These are phyloP conservation scores for Cronartium quercuum DNA, from an alignment of 1,284 basidiomycete genomes.

Conservation along the genomic window DNA sequence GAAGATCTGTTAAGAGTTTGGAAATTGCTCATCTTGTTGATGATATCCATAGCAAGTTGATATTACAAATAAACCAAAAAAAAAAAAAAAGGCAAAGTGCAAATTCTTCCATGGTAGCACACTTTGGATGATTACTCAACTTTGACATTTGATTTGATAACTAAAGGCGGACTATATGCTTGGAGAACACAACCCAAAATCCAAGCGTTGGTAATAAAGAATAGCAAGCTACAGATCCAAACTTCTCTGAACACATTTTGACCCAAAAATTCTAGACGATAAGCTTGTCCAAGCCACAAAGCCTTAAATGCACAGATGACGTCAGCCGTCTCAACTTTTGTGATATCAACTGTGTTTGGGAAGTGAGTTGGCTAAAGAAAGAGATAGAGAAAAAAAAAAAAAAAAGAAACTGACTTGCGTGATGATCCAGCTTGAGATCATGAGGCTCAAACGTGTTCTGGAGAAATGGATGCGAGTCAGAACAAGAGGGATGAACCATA, in stretches of 20 bases:
- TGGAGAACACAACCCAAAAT: conserved; percentile 17
- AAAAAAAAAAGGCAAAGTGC: background rate
- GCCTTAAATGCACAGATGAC: conserved; percentile 52
- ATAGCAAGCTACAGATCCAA: conserved; percentile 70
- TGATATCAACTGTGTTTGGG: background rate
- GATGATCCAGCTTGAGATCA: conserved; percentile 64
- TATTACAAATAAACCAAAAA: background rate
- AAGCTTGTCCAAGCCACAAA: conserved; percentile 77
- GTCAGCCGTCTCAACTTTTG: background rate
- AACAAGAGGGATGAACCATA: conserved; percentile 78
- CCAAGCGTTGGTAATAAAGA: conserved; percentile 60
- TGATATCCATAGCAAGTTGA: too few species aligned
- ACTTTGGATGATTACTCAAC: background rate
- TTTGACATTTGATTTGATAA: background rate
- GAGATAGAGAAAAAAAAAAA: too few species aligned
- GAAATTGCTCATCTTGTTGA: too few species aligned
- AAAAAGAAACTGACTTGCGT: conserved; percentile 54
- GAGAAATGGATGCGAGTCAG: conserved; percentile 57
- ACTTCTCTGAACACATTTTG: conserved; percentile 64
- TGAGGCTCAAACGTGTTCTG: conserved; percentile 53
- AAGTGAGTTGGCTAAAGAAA: too few species aligned
- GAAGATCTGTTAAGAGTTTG: too few species aligned
- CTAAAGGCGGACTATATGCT: background rate
- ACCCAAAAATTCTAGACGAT: conserved; percentile 78
- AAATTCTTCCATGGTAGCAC: background rate